Base-by-base conservation (phyloP, 176 grass and related monocot species). In the Rhynchospora pubera region DNA sequence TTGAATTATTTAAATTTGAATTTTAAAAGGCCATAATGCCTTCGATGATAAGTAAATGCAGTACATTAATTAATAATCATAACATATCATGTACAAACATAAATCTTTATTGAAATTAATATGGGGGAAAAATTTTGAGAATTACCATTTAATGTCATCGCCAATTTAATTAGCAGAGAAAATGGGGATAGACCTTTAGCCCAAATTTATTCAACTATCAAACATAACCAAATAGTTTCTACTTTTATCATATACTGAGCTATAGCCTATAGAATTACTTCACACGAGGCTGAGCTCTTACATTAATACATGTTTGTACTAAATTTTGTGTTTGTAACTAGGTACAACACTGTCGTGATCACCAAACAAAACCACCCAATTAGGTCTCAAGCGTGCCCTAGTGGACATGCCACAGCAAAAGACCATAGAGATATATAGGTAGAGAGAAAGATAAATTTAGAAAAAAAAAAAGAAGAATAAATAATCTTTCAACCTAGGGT, bases 401-500 rank as follows among this genome's bases (percentile, higher is more conserved):
- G 46, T 84, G 21, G 64, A 62, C 70, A 80, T 83, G 30, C 65
- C 42, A 83, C 66, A 88, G 57, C 60, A 60, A 80, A 91, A 89
- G 79, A 44, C 53, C 85, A 79, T 72, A 86, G 80, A 83, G 24
- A n/a, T n/a, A n/a, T n/a, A 62, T 78, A 87, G 85, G 84, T 89
- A 85, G 84, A 76, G n/a, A n/a, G 70, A 79, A 84, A 84, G 65
- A 52, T 75, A 23, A 52, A 83, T 79, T 65, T 5, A 3, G 42
- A 69, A 77, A 9, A 62, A 19, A 65, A 65, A 77, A 39, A 39
- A 53, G n/a, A n/a, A n/a, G n/a, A n/a, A n/a, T n/a, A 50, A 19
- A 56, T 12, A 26, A 5, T 67, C 85, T 79, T 84, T 85, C 86
- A 83, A 80, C 84, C 81, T 91, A 88, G 83, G 88, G 76, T 88